These are phyloP conservation scores for Paecilomyces variotii DNA, from an alignment of 2,329 filamentous ascomycete species.

Conservation along the genomic window DNA sequence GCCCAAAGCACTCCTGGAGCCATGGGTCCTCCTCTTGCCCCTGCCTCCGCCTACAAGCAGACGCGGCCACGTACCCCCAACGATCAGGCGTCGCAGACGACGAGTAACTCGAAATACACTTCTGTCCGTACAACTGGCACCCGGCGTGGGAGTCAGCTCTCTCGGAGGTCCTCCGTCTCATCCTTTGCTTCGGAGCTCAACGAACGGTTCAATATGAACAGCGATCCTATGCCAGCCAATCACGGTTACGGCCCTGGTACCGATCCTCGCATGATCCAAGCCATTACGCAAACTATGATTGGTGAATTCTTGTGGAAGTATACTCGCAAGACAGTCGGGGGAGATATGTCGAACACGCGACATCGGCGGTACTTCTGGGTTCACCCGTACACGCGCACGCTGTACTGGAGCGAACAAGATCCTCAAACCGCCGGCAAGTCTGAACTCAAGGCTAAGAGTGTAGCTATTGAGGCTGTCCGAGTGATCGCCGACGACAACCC, in stretches of 20 bases:
- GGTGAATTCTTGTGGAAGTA: constrained; percentile 99
- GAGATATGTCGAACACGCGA: constrained; percentile 77
- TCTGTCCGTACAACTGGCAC: background rate
- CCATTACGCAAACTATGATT: constrained; percentile 99
- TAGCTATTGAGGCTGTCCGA: constrained; percentile 84
- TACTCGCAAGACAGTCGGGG: constrained; percentile 85
- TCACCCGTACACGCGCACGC: constrained; percentile 88
- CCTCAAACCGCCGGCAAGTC: constrained; percentile 69
- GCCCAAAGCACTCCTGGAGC: constrained; percentile 33
- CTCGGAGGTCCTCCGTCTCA: constrained; percentile 77
- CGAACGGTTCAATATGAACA: constrained; percentile 72
- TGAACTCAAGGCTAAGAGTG: constrained; percentile 77
- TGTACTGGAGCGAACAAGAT: constrained; percentile 94
- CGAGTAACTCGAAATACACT: background rate
- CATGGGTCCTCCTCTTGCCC: constrained; percentile 81
- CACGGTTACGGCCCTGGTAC: constrained; percentile 62
- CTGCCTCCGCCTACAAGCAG: constrained; percentile 64
- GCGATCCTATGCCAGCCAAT: constrained; percentile 38
- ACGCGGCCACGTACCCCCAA: constrained; percentile 55
- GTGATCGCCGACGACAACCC: constrained; percentile 93
- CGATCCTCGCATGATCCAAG: constrained; percentile 97
- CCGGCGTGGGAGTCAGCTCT: constrained; percentile 35
- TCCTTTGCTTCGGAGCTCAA: constrained; percentile 95
- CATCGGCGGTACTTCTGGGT: constrained; percentile 99
- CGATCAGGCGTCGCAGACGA: constrained; percentile 38